Evolutionary conservation across 2,329 filamentous ascomycete species (phyloP).

Genomic region (Botrytis paeoniae): DNA sequence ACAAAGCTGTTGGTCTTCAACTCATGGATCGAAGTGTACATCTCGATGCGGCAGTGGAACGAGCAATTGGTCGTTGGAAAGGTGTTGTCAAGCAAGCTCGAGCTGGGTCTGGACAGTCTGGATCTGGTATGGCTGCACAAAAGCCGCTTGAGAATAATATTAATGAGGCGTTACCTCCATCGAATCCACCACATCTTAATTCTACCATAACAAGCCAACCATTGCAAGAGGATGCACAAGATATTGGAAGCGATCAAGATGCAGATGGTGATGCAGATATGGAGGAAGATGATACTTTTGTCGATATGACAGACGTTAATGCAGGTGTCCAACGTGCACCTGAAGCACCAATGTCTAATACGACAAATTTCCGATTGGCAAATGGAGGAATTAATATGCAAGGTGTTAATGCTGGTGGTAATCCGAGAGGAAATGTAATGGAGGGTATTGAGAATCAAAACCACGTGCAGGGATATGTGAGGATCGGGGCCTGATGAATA

Average conservation of each 20-base stretch:
- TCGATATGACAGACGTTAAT: constrained; percentile 43
- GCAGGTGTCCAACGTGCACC: constrained; percentile 23
- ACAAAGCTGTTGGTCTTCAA: constrained; percentile 45
- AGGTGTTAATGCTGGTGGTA: constrained; percentile 19
- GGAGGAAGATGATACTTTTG: constrained; percentile 54
- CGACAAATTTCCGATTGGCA: constrained; percentile 28
- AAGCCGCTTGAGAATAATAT: constrained; percentile 41
- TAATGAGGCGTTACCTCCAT: constrained; percentile 13
- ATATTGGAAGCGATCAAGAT: constrained; percentile 30
- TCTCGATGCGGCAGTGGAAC: constrained; percentile 49
- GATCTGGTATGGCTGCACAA: constrained; percentile 50
- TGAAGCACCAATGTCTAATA: constrained; percentile 25
- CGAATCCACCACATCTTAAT: constrained; percentile 12
- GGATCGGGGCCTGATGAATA: constrained; percentile 30
- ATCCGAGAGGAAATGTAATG: constrained; percentile 22
- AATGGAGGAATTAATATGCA: constrained; percentile 26
- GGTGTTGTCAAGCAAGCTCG: constrained; percentile 54
- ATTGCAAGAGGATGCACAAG: constrained; percentile 18
- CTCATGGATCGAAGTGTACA: constrained; percentile 53
- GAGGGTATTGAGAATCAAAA: constrained; percentile 29
- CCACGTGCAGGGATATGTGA: constrained; percentile 31
- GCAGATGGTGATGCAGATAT: constrained; percentile 43
- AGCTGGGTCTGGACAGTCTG: constrained; percentile 29
- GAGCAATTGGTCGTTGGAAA: constrained; percentile 62
- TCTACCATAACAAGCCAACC: constrained; percentile 6